Conservation (phyloP, 2,329 filamentous ascomycete species). For the Scedosporium minutisporum region DNA sequence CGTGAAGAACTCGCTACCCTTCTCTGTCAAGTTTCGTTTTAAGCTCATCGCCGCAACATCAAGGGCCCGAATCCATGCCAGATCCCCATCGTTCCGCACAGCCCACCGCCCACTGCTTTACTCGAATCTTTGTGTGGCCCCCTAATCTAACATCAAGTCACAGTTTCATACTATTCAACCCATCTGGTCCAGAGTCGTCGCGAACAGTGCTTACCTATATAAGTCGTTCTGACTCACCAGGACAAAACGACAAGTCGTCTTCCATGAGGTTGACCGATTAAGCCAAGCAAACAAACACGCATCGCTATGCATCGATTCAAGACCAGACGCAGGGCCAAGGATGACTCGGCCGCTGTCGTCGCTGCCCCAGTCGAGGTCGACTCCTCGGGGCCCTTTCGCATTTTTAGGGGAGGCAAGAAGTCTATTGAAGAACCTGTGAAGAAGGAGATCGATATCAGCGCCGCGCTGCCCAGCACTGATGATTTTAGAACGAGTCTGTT, state of each 20-base stretch:
- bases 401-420: slow-evolving; percentile 49
- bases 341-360: slow-evolving; percentile 29
- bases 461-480: slow-evolving; percentile 69
- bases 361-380: slow-evolving; percentile 40
- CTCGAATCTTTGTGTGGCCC: neutral
- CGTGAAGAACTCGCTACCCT: neutral
- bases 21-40: neutral
- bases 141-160: neutral
- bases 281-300: neutral
- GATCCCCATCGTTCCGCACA: neutral
- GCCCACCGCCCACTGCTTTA: neutral
- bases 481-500: slow-evolving; percentile 92
- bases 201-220: neutral
- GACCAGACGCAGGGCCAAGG: slow-evolving; percentile 60
- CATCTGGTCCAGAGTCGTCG: neutral
- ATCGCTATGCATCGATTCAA: slow-evolving; percentile 66
- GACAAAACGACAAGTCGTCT: neutral
- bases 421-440: slow-evolving; percentile 43
- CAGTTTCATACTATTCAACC: neutral
- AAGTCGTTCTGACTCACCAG: neutral
- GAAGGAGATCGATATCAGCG: slow-evolving; percentile 60
- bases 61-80: neutral
- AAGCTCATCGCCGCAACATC: neutral
- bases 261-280: neutral
- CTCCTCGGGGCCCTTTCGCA: slow-evolving; percentile 39